phyloP scores from a whole-genome alignment of 2,329 filamentous ascomycete genomes.

The Fusarium redolens region DNA sequence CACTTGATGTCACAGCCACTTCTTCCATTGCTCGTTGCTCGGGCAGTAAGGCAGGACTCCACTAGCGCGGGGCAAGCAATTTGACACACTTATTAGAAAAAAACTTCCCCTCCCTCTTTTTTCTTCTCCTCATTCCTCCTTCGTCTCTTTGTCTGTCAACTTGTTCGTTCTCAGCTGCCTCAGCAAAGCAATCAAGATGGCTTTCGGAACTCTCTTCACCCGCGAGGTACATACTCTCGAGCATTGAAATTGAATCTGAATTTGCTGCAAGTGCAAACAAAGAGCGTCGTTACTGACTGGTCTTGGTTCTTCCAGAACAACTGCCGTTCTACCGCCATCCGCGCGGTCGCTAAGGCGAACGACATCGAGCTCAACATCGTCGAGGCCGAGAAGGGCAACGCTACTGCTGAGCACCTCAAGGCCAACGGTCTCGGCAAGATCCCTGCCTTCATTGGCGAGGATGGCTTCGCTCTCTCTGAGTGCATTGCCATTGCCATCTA shows the following conservation, averaged over 20 bases:
- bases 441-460: constrained; percentile 90
- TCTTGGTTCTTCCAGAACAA: constrained; percentile 72
- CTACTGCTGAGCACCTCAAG: constrained; percentile 82
- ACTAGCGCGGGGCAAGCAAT: constrained; percentile 51
- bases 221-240: constrained; percentile 69
- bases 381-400: constrained; percentile 72
- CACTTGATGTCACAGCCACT: constrained; percentile 31
- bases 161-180: constrained; percentile 46
- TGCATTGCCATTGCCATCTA: constrained; percentile 96
- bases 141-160: constrained; percentile 40
- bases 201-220: constrained; percentile 98
- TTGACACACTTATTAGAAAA: constrained; percentile 47
- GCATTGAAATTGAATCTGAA: constrained; percentile 30
- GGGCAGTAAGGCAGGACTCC: constrained; percentile 43
- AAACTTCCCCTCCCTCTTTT: constrained; percentile 47
- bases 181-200: constrained; percentile 72
- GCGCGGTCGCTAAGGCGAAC: constrained; percentile 97
- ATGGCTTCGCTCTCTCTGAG: constrained; percentile 92
- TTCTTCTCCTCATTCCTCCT: constrained; percentile 40
- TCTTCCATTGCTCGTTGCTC: constrained; percentile 40
- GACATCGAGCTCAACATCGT: constrained; percentile 90
- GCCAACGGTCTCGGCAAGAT: constrained; percentile 90
- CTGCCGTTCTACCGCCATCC: constrained; percentile 87
- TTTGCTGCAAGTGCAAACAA: constrained; percentile 18
- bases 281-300: constrained; percentile 50